These are phyloP conservation scores for Microdochium trichocladiopsis DNA, from an alignment of 2,329 filamentous ascomycete genomes.

Conservation along the genomic window DNA sequence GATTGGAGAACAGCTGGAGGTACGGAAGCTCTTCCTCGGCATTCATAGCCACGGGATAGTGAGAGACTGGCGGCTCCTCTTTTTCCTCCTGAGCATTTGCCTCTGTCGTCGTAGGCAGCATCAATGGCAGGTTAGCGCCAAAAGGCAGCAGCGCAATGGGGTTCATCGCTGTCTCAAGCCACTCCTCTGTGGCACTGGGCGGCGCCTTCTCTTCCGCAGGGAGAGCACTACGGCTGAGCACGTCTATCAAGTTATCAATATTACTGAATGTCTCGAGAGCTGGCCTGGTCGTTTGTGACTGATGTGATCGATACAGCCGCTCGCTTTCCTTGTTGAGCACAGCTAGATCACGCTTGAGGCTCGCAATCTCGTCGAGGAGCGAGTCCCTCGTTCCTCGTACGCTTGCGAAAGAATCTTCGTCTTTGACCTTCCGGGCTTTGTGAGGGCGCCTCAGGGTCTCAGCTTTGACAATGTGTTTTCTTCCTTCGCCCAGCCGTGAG, in stretches of 20 bases:
- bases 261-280: conserved; percentile 21
- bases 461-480: conserved; percentile 8
- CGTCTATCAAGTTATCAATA: conserved; percentile 28
- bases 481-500: conserved; percentile 2
- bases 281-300: conserved; percentile 16
- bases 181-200: conserved; percentile 25
- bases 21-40: conserved; percentile 61
- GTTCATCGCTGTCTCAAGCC: conserved; percentile 42
- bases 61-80: conserved; percentile 42
- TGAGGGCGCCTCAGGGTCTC: conserved; percentile 14
- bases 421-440: conserved; percentile 32
- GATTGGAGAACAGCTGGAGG: conserved; percentile 62
- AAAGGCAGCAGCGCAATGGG: conserved; percentile 47
- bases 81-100: conserved; percentile 21
- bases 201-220: conserved; percentile 23
- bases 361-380: conserved; percentile 47
- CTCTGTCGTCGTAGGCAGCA: conserved; percentile 9
- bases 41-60: conserved; percentile 56
- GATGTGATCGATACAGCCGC: conserved; percentile 36
- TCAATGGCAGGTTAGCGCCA: conserved; percentile 22
- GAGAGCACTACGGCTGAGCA: conserved; percentile 33
- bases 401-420: conserved; percentile 32
- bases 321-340: conserved; percentile 52
- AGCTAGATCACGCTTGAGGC: conserved; percentile 51
- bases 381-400: conserved; percentile 46